Percentiles rank a stretch among this genome's conserved stretches.
Evolutionary conservation across 208 protist species (phyloP).

Genomic region (Acanthamoeba triangularis): DNA sequence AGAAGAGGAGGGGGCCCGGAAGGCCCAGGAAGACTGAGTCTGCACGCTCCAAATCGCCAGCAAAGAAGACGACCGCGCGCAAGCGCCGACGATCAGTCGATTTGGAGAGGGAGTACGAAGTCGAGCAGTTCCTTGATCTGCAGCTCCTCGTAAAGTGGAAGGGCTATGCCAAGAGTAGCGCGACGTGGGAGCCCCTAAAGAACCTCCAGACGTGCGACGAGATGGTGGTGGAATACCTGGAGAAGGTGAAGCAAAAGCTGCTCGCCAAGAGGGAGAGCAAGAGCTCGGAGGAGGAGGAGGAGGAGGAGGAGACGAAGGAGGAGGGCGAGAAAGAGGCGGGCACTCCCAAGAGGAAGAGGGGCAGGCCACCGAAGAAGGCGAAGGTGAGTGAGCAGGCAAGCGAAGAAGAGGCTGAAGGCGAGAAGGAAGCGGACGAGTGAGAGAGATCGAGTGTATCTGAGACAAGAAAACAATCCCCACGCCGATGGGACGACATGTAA

Average conservation of each 20-base stretch:
- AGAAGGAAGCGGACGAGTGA: not conserved
- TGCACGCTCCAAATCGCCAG: not conserved
- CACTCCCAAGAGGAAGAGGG: not conserved
- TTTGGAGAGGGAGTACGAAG: not conserved
- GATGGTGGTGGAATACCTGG: not conserved
- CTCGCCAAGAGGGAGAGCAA: not conserved
- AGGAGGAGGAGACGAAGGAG: not conserved
- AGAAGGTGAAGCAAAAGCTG: not conserved
- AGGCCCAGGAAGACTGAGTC: not conserved
- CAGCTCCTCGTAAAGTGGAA: conserved; percentile 45
- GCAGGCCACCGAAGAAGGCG: conserved; percentile 4
- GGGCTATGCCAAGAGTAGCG: conserved; percentile 17
- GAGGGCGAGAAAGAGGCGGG: not conserved
- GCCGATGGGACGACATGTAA: not conserved
- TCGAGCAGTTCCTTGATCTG: not conserved
- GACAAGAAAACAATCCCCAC: not conserved
- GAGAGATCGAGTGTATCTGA: not conserved
- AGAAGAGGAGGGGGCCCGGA: not conserved
- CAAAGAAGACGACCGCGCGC: not conserved
- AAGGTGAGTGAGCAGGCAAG: not conserved
- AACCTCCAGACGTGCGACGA: not conserved
- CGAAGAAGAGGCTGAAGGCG: not conserved
- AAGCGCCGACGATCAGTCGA: not conserved
- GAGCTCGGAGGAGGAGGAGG: not conserved
- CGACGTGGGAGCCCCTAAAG: conserved; percentile 22